Conservation (phyloP, 768 basidiomycete genomes). For the Russula vinacea region DNA sequence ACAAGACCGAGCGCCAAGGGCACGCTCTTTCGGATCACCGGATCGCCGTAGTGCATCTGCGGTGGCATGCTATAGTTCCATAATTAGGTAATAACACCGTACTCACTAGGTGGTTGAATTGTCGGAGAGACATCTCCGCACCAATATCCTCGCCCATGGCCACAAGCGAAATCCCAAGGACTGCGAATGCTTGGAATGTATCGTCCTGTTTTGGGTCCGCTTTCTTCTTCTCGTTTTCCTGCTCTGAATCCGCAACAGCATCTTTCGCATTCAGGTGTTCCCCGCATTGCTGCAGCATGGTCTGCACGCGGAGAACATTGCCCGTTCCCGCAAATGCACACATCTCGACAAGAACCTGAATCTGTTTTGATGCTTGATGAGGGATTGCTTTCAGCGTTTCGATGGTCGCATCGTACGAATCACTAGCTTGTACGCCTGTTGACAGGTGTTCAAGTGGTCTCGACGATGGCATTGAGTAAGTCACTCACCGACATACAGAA, state of each 20-base stretch:
- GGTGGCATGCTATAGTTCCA: constrained; percentile 10
- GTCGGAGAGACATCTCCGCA: constrained; percentile 94
- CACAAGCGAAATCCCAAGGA: constrained; percentile 88
- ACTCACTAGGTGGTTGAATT: constrained; percentile 93
- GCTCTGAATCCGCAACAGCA: constrained; percentile 41
- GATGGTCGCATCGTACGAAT: constrained; percentile 79
- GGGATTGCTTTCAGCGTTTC: constrained; percentile 92
- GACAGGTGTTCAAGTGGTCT: constrained; percentile 1
- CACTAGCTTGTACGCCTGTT: constrained; percentile 80
- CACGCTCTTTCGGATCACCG: constrained; percentile 84
- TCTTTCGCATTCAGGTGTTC: constrained; percentile 70
- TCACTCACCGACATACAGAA: constrained; percentile 78
- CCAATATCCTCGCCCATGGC: constrained; percentile 99
- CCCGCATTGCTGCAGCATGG: constrained; percentile 88
- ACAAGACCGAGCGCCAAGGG: constrained; percentile 94
- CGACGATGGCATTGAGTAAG: constrained; percentile 30
- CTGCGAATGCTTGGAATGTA: constrained; percentile 88
- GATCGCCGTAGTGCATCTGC: constrained; percentile 99
- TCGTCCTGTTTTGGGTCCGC: constrained; percentile 56
- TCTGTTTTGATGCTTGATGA: constrained; percentile 86
- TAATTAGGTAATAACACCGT: constrained; percentile 27
- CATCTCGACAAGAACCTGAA: constrained; percentile 87
- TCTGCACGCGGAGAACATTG: constrained; percentile 90
- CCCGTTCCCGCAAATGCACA: constrained; percentile 95
- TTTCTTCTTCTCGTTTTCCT: constrained; percentile 58